A percentile compares a stretch with the other conserved stretches of the same genome.
Evolutionary conservation across 345 rosid species (phyloP).

Genomic region (Heritiera littoralis): DNA sequence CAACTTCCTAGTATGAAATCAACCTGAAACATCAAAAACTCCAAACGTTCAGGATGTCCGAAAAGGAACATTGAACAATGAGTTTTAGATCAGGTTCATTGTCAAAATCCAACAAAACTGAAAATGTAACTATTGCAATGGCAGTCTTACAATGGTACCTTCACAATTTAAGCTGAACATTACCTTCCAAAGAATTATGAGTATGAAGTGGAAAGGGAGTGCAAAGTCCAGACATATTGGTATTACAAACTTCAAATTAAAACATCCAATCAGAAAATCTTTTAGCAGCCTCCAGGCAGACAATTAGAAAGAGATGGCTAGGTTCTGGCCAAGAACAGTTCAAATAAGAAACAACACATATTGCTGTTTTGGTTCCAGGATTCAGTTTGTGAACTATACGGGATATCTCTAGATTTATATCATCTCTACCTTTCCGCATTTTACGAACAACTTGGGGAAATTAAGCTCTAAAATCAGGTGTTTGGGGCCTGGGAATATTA

Average conservation of each 20-base stretch:
- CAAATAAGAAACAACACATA: not conserved
- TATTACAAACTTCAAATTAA: not conserved
- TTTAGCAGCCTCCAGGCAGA: not conserved
- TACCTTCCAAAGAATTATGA: not conserved
- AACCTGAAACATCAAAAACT: slow-evolving; percentile 42
- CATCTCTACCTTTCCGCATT: not conserved
- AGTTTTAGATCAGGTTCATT: not conserved
- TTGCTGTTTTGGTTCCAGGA: no score
- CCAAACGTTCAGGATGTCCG: not conserved
- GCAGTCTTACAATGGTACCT: not conserved
- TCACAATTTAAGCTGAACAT: not conserved
- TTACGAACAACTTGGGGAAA: not conserved
- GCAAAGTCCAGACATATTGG: not conserved
- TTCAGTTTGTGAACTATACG: not conserved
- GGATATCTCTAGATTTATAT: not conserved
- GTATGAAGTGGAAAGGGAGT: not conserved
- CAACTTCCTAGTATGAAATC: slow-evolving; percentile 88
- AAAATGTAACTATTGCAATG: not conserved
- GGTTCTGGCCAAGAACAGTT: not conserved
- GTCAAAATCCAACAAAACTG: not conserved
- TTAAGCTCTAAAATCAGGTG: not conserved
- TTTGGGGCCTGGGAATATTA: not conserved
- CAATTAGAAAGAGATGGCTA: not conserved
- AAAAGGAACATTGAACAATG: not conserved
- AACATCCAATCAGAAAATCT: not conserved